Base-by-base conservation (phyloP, 306 rosid species). In the Vigna angularis region DNA sequence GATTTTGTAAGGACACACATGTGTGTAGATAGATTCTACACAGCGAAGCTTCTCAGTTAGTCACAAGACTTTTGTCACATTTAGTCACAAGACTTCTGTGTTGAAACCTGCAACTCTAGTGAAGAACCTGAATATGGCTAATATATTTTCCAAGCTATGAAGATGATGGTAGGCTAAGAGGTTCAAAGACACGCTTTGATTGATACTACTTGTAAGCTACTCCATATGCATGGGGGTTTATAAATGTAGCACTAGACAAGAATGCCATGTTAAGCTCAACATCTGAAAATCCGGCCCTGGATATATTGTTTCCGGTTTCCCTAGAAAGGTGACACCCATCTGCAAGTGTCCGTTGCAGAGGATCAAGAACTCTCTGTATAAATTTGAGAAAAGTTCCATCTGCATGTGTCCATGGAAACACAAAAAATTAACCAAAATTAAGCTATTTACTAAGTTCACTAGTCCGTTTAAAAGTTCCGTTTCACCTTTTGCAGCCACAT, bases 261-360 rank as follows among this genome's bases (percentile, higher is more conserved):
- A 66, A 76, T 71, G 86, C 77, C 67, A 38, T 77, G 72, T 77
- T 83, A 18, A 93, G 84, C 71, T 91, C 89, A 65, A 93, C 84
- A 42, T 63, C 70, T 12, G 97, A 85, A 83, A 95, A 92, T 79
- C 91, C 97, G 10, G 93, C 91, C 48, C 44, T 76, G 15, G 86
- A 79, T 85, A 95, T 91, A 10, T 18, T 48, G 51, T 50, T 57
- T 75, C 88, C 92, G n/a, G 93, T 91, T 73, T 88, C 87, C 72
- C 96, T 78, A 38, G 90, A 87, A 65, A 95, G 91, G 75, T 90
- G 93, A 74, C 98, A 95, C 42, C 96, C 93, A 79, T 91, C 99
- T 56, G 86, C 48, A 49, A 91, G 8, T 51, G 80, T 80, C 80
- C 88, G 93, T 83, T 95, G 98, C 57, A 88, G 78, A 49, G 98